Evolutionary conservation across 2,329 filamentous ascomycete species (phyloP), one percentile per base, ranked within the genome.

Genomic region (Didymella sp.): DNA sequence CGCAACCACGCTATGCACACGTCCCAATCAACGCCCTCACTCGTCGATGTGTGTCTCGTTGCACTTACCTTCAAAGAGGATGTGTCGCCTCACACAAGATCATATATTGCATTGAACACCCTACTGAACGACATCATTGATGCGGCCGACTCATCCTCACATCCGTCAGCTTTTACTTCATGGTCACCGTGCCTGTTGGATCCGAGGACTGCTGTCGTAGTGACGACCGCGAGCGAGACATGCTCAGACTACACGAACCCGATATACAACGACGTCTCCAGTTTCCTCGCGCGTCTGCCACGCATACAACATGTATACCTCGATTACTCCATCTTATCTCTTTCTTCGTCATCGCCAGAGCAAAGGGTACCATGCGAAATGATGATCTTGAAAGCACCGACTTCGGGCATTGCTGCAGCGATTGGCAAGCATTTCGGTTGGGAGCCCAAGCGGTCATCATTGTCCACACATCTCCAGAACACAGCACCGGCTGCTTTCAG

Each of bases 391-490:
- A 55, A 49, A 27, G 69, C 66, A 5, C 61, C 64, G 1, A 64
- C 62, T 38, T 56, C 64, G 4, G 53, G 56, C 22, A 58, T 71
- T 17, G 69, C 69, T 15, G 60, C 64, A 42, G 64, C 60, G 2
- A 69, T 73, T 15, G 70, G 69, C 31, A 72, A 69, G 41, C 61
- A 63, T 12, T 73, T 73, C 45, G 68, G 70, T 11, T 71, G 70
- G 70, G 65, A 69, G 33, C 70, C 70, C 0, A 66, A 63, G 50
- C 63, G 62, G 17, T 69, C 67, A 2, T 68, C 66, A 9, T 57
- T 72, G 2, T 62, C 63, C 1, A 24, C 58, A 9, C 66, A 66
- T 24, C 56, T 67, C 45, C 54, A 60, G 17, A 57, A 50, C 17
- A 48, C 42, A 15, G 61, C 58, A 8, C 52, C 66, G 6, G 65